These are phyloP conservation scores for Curvularia lunata DNA, from an alignment of 2,329 filamentous ascomycete genomes.

Conservation along the genomic window DNA sequence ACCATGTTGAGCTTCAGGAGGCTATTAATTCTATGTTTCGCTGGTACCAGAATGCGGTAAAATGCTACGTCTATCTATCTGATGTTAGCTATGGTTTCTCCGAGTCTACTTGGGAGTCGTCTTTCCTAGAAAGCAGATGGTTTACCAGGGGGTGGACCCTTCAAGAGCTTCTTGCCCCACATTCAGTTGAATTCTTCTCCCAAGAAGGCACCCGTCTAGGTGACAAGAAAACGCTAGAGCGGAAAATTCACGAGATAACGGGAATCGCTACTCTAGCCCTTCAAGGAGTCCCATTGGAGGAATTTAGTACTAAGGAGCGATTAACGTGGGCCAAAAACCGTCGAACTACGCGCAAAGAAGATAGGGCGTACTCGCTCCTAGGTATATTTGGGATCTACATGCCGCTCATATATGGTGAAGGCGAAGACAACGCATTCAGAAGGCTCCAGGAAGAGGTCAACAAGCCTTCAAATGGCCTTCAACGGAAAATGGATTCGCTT, in stretches of 20 bases:
- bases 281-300: background rate
- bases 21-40: background rate
- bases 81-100: background rate
- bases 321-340: constrained; percentile 20
- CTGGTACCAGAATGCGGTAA: background rate
- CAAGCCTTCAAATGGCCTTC: too few species aligned
- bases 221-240: background rate
- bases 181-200: background rate
- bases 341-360: constrained; percentile 24
- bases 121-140: background rate
- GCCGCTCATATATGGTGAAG: constrained; percentile 24
- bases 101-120: background rate
- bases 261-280: background rate
- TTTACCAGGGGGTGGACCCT: background rate
- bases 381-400: constrained; percentile 29
- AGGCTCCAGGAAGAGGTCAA: background rate
- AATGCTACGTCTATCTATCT: background rate
- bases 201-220: background rate
- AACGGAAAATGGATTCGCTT: too few species aligned
- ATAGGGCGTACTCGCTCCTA: constrained; percentile 24
- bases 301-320: background rate
- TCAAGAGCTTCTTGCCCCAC: background rate
- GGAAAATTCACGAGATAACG: background rate
- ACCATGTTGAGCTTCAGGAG: background rate
- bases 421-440: background rate